Conservation (phyloP, 2,329 filamentous ascomycete genomes). For the Phaeosphaeriaceae sp. region DNA sequence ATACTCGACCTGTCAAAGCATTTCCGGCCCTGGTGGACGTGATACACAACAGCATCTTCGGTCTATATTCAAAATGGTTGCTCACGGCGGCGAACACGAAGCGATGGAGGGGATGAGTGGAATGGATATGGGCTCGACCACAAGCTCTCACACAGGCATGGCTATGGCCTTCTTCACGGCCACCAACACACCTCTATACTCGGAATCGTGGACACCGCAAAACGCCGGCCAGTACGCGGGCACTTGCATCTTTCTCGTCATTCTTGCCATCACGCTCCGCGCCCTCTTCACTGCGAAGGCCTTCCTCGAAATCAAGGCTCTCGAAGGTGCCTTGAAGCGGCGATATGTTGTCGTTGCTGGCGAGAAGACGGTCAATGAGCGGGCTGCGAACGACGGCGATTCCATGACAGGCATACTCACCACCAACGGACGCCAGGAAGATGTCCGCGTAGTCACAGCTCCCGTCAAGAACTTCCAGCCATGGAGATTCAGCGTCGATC, state of each 20-base stretch:
- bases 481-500: constrained; percentile 82
- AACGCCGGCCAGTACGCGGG: constrained; percentile 78
- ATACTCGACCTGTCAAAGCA: background rate
- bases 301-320: constrained; percentile 69
- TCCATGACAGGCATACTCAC: constrained; percentile 71
- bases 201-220: constrained; percentile 74
- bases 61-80: constrained; percentile 33
- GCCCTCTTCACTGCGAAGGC: constrained; percentile 73
- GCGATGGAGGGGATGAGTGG: constrained; percentile 28
- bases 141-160: constrained; percentile 50
- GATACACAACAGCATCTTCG: background rate
- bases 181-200: constrained; percentile 70
- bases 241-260: constrained; percentile 89
- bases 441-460: constrained; percentile 74
- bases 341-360: constrained; percentile 79
- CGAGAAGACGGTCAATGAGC: constrained; percentile 65
- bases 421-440: constrained; percentile 81
- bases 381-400: constrained; percentile 60
- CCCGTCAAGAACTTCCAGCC: constrained; percentile 64
- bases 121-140: constrained; percentile 20
- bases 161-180: constrained; percentile 70
- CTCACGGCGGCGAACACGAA: constrained; percentile 38
- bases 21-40: background rate
- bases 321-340: constrained; percentile 73
- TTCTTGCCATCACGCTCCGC: constrained; percentile 75